A percentile compares a stretch with the other conserved stretches of the same genome.
phyloP scores from a whole-genome alignment of 768 basidiomycete genomes.

The Lactarius sanguifluus region DNA sequence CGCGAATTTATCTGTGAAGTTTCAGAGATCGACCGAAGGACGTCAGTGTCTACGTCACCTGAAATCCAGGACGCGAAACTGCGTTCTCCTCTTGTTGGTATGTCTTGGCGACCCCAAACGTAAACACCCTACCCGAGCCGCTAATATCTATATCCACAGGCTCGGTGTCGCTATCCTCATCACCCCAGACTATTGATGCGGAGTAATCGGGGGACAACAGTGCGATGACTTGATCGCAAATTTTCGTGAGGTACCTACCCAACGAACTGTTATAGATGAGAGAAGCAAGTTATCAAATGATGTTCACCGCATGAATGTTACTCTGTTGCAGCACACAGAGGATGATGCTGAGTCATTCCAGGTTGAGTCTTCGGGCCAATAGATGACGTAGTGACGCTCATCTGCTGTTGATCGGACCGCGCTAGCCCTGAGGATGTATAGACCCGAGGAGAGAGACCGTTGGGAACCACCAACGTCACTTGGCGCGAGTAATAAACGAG shows the following conservation, averaged over 20 bases:
- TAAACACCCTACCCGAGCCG: conserved; percentile 49
- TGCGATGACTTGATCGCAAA: conserved; percentile 54
- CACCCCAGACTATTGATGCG: conserved; percentile 46
- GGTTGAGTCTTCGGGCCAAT: conserved; percentile 61
- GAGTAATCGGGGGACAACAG: conserved; percentile 52
- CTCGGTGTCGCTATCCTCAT: conserved; percentile 33
- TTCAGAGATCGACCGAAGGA: neutral
- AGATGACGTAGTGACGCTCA: conserved; percentile 46
- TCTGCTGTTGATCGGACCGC: conserved; percentile 26
- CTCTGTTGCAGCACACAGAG: conserved; percentile 50
- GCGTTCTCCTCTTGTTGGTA: conserved; percentile 58
- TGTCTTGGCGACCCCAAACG: conserved; percentile 55
- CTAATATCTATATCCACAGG: conserved; percentile 43
- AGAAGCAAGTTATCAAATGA: neutral
- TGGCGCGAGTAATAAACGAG: conserved; percentile 25
- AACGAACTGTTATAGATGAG: neutral
- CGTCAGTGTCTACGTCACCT: conserved; percentile 35
- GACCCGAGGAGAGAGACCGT: conserved; percentile 46
- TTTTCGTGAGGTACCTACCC: conserved; percentile 11
- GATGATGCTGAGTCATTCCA: conserved; percentile 52
- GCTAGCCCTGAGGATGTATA: conserved; percentile 43
- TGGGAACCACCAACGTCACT: conserved; percentile 24
- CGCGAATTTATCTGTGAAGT: conserved; percentile 1
- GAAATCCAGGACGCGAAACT: conserved; percentile 44
- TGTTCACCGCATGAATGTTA: conserved; percentile 59